Percentiles rank a stretch among this genome's conserved stretches.
These are phyloP conservation scores for Cercospora brassicicola DNA, from an alignment of 2,329 filamentous ascomycete species.

Conservation along the genomic window DNA sequence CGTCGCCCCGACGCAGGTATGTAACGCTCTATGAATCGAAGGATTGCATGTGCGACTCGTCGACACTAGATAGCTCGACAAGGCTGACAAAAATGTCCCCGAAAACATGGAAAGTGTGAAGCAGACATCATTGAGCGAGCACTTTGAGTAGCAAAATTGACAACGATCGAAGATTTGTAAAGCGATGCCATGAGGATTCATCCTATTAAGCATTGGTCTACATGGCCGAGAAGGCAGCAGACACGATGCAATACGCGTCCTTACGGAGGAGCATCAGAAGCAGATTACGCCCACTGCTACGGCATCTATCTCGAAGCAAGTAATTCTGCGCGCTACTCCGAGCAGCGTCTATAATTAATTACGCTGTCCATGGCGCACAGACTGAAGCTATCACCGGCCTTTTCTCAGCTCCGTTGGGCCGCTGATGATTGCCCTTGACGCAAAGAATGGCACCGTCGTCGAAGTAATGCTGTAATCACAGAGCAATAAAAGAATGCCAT, in stretches of 20 bases:
- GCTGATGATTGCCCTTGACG: neutral
- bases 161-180: neutral
- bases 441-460: neutral
- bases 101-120: neutral
- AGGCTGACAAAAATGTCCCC: neutral
- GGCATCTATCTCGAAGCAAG: neutral
- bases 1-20: neutral
- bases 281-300: neutral
- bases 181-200: neutral
- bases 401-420: neutral
- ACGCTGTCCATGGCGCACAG: neutral
- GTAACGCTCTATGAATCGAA: neutral
- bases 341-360: neutral
- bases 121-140: neutral
- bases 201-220: neutral
- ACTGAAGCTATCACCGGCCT: neutral
- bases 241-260: neutral
- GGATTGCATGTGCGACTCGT: neutral
- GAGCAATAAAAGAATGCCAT: neutral
- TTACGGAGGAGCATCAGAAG: neutral
- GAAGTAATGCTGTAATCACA: neutral
- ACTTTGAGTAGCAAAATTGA: neutral
- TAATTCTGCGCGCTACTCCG: neutral
- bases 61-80: neutral
- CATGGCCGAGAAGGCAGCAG: neutral